A percentile compares a stretch with the other conserved stretches of the same genome.
These are phyloP conservation scores for Angomonas ambiguus DNA, from an alignment of 208 protist species.

Conservation along the genomic window DNA sequence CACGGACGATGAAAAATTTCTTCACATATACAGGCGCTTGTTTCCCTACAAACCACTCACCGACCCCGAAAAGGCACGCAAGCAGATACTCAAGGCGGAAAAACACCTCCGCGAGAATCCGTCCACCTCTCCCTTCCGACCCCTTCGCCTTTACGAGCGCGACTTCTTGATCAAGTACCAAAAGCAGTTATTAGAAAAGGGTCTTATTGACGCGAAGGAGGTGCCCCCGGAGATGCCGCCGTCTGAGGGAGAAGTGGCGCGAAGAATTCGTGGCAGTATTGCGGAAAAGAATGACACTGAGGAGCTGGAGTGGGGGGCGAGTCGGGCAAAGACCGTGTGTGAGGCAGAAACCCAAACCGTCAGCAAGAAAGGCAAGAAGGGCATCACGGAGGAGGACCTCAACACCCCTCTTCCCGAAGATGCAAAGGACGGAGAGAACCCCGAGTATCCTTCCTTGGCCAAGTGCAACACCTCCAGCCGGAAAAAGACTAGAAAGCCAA, in stretches of 20 bases:
- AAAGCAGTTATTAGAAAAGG: slow-evolving; percentile 27
- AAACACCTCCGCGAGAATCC: slow-evolving; percentile 21
- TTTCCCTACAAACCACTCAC: slow-evolving; percentile 19
- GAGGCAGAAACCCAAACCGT: not conserved
- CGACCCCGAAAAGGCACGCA: slow-evolving; percentile 18
- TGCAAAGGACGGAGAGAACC: not conserved
- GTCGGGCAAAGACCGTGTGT: not conserved
- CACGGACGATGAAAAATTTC: slow-evolving; percentile 35
- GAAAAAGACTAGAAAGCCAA: not conserved
- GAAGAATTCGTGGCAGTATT: not conserved
- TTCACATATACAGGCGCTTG: slow-evolving; percentile 41
- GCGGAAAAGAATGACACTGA: not conserved
- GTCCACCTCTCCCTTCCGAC: slow-evolving; percentile 11
- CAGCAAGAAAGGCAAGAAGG: not conserved
- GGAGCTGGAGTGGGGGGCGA: not conserved
- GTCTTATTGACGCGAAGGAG: slow-evolving; percentile 25
- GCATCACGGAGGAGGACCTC: slow-evolving; percentile 1
- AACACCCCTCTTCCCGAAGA: not conserved
- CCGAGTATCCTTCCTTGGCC: slow-evolving; percentile 21
- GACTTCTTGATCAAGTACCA: slow-evolving; percentile 59
- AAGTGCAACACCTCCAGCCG: slow-evolving; percentile 12
- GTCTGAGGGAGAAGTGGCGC: slow-evolving; percentile 21
- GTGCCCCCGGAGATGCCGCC: slow-evolving; percentile 14
- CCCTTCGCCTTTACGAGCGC: slow-evolving; percentile 64
- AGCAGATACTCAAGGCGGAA: slow-evolving; percentile 29